Conservation (phyloP, 495 filamentous ascomycete genomes). For the Aspergillus sclerotiicarbonarius region DNA sequence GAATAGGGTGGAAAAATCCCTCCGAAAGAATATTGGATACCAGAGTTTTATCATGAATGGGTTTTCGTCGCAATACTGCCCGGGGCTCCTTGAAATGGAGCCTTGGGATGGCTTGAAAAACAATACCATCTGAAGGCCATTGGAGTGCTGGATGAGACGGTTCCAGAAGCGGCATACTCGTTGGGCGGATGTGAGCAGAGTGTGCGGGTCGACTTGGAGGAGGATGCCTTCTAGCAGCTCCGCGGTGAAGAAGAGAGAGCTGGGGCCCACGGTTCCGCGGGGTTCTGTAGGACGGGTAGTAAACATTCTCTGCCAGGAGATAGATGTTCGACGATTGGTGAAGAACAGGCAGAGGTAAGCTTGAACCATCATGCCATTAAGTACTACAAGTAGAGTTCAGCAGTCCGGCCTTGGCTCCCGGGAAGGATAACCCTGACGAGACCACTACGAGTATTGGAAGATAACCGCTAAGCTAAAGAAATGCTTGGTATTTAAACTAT, state of each 20-base stretch:
- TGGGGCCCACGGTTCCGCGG: too few relatives aligned
- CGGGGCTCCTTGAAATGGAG: not conserved
- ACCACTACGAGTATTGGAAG: not conserved
- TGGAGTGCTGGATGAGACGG: not conserved
- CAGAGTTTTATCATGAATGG: not conserved
- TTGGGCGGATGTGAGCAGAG: conserved; percentile 13
- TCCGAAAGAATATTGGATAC: not conserved
- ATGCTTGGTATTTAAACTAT: conserved; percentile 8
- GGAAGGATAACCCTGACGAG: too few relatives aligned
- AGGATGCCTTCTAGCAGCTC: conserved; percentile 14
- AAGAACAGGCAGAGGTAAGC: too few relatives aligned
- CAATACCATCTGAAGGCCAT: not conserved
- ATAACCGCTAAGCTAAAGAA: not conserved
- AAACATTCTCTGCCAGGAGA: too few relatives aligned
- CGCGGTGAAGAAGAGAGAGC: conserved; percentile 7
- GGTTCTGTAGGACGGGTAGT: too few relatives aligned
- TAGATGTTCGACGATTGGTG: too few relatives aligned
- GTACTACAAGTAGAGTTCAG: too few relatives aligned
- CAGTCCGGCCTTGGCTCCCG: too few relatives aligned
- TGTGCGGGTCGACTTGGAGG: conserved; percentile 9
- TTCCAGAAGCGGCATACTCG: conserved; percentile 14
- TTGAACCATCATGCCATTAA: too few relatives aligned
- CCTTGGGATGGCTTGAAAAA: not conserved
- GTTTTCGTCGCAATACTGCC: not conserved
- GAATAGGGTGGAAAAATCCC: not conserved